phyloP scores from a whole-genome alignment of 2,329 filamentous ascomycete genomes.

The Stachybotrys echinatus region DNA sequence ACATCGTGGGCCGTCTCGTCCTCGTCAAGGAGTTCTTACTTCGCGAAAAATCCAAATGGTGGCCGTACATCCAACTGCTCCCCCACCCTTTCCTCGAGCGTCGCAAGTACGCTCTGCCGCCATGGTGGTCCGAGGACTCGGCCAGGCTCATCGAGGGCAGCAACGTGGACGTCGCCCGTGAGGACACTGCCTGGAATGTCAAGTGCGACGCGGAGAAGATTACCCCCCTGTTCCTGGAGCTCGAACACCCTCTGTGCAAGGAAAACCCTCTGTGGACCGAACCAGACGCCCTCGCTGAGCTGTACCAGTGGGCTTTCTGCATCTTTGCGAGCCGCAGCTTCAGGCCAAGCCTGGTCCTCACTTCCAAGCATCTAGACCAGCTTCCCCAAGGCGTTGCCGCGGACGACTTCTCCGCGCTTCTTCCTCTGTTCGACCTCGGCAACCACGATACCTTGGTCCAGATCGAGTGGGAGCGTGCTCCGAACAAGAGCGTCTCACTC shows the following conservation, averaged over 20 bases:
- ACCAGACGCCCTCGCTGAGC: background rate
- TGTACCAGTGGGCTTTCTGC: constrained; percentile 56
- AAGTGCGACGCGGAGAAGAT: constrained; percentile 41
- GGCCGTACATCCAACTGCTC: constrained; percentile 60
- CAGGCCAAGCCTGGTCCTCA: constrained; percentile 52
- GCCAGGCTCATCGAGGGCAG: constrained; percentile 50
- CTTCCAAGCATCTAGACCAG: constrained; percentile 17
- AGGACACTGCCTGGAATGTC: constrained; percentile 41
- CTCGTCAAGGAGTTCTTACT: constrained; percentile 62
- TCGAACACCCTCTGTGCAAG: constrained; percentile 41
- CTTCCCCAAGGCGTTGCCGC: constrained; percentile 25
- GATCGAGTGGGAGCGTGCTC: constrained; percentile 48
- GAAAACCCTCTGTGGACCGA: background rate
- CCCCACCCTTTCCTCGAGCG: constrained; percentile 55
- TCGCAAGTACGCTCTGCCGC: constrained; percentile 48
- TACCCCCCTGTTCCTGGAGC: constrained; percentile 30
- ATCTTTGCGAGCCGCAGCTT: constrained; percentile 64
- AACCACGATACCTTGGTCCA: constrained; percentile 59
- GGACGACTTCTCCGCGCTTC: constrained; percentile 62
- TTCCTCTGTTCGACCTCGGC: constrained; percentile 66
- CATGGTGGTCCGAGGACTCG: constrained; percentile 61
- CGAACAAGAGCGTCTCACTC: constrained; percentile 36
- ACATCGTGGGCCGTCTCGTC: constrained; percentile 63
- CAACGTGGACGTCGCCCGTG: constrained; percentile 43
- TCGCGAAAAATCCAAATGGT: constrained; percentile 57